Conservation (phyloP, 2,329 filamentous ascomycete genomes). For the Fusarium kyushuense region DNA sequence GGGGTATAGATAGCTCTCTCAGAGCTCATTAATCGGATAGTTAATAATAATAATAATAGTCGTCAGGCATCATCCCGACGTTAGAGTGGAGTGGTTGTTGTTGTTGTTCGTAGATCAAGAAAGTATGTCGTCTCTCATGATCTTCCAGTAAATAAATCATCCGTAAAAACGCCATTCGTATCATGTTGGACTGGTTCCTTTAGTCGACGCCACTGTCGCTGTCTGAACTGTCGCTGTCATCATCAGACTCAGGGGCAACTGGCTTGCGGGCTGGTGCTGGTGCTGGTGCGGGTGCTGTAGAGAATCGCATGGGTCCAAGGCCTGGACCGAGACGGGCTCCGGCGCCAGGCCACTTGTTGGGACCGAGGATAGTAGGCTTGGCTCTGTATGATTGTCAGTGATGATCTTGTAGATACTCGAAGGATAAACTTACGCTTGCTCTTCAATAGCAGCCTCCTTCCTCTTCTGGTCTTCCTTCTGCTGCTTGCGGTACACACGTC, state of each 20-base stretch:
- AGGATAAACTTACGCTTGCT: slow-evolving; percentile 10
- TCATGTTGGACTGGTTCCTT: slow-evolving; percentile 9
- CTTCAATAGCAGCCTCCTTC: slow-evolving; percentile 14
- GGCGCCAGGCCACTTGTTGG: slow-evolving; percentile 23
- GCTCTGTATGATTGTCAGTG: slow-evolving; percentile 7
- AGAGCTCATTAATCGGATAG: slow-evolving; percentile 23
- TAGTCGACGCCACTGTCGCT: slow-evolving; percentile 25
- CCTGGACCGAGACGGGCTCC: slow-evolving; percentile 20
- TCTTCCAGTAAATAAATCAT: background rate
- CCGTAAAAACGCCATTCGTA: background rate
- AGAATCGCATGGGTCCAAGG: slow-evolving; percentile 12
- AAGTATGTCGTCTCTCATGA: background rate
- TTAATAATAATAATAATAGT: background rate
- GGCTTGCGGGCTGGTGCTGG: slow-evolving; percentile 18
- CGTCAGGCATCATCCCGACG: slow-evolving; percentile 2
- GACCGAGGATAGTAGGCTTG: slow-evolving; percentile 20
- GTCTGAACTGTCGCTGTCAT: slow-evolving; percentile 7
- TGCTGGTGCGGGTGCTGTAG: slow-evolving; percentile 4
- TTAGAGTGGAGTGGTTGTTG: slow-evolving; percentile 20
- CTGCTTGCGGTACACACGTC: slow-evolving; percentile 21
- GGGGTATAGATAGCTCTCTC: slow-evolving; percentile 26
- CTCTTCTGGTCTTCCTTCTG: slow-evolving; percentile 26
- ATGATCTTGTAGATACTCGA: accelerated
- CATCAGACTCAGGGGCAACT: slow-evolving; percentile 1
- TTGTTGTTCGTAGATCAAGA: slow-evolving; percentile 17